These are phyloP conservation scores for Sanghuangporus baumii DNA, from an alignment of 1,284 basidiomycete species.

Conservation along the genomic window DNA sequence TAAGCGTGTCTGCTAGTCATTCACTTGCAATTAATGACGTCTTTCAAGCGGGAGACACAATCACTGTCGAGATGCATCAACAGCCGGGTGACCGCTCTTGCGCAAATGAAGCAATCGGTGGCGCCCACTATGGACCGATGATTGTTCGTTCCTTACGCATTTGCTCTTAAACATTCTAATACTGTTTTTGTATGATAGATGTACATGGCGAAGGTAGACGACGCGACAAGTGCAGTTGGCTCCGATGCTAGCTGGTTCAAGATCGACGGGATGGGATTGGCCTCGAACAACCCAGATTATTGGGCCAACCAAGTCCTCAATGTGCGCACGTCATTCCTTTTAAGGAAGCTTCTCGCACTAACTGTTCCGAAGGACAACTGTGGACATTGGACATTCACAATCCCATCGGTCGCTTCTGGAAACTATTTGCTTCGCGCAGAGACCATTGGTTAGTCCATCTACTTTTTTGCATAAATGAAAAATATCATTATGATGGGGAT, in stretches of 20 bases:
- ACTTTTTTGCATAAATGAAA: neutral
- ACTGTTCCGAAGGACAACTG: conserved; percentile 33
- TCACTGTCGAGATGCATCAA: conserved; percentile 52
- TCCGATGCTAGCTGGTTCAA: conserved; percentile 46
- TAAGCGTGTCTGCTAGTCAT: conserved; percentile 21
- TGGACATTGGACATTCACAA: conserved; percentile 45
- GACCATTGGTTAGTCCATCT: conserved; percentile 37
- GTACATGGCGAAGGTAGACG: conserved; percentile 43
- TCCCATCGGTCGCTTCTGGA: conserved; percentile 41
- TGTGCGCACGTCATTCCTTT: conserved; percentile 14
- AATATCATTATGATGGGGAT: neutral
- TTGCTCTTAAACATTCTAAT: neutral
- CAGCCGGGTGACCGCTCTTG: conserved; percentile 43
- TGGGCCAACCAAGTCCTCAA: conserved; percentile 39
- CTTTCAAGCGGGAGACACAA: conserved; percentile 37
- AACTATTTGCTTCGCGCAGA: conserved; percentile 49
- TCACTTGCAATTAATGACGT: neutral
- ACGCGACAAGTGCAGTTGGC: conserved; percentile 42
- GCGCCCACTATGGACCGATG: conserved; percentile 44
- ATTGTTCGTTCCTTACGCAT: neutral
- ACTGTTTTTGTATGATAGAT: conserved; percentile 23
- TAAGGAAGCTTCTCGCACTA: neutral
- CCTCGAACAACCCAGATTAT: conserved; percentile 42
- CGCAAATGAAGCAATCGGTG: conserved; percentile 41
- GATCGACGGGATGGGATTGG: conserved; percentile 41